Base-by-base conservation (phyloP, 2,329 filamentous ascomycete genomes). In the Alternaria longipes region DNA sequence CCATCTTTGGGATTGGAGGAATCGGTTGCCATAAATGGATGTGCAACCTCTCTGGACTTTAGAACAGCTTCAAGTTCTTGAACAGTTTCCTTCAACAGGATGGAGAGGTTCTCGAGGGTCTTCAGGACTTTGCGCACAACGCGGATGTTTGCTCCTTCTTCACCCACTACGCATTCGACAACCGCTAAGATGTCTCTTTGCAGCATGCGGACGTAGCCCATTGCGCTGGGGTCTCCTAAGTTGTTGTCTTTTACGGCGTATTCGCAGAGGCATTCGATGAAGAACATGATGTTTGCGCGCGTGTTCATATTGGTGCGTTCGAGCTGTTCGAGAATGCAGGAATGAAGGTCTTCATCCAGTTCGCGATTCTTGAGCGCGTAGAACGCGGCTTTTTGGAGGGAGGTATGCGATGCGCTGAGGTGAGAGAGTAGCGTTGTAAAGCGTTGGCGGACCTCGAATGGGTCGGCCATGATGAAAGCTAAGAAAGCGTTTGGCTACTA, bases 281-380 rank as follows among this genome's bases (percentile, higher is more conserved):
- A 99, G 81, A 97, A 99, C 91, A 99, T 97, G 78, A 99, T 98
- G 78, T 99, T 99, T 60, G 95, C 96, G 62, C 94, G 87, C 53
- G 90, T 97, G 80, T 99, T 99, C 91, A 99, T 97, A 68, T 92
- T 94, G 69, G 92, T 97, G 87, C 89, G 87, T 79, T 98, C 94
- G 30, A 99, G 85, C 79, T 98, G 94, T 81, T 99, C 95, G 44
- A 99, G 81, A 72, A 99, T 98, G 80, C 96, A 99, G 20, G 92
- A 97, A 79, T 99, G 95, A 70, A 99, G 83, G 80, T 99, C 95
- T 82, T 99, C 96, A 76, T 96, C 93, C 89, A 97, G 92, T 73
- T 98, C 94, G 67, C 89, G 89, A 81, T 97, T 92, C 80, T 93
- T 97, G 64, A 99, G 85, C 14, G 95, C 95, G 89, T 96, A 99